Percentiles rank a stretch among this genome's conserved stretches.
Conservation (phyloP, 805 yeast species). For the Candida multigemmis region DNA sequence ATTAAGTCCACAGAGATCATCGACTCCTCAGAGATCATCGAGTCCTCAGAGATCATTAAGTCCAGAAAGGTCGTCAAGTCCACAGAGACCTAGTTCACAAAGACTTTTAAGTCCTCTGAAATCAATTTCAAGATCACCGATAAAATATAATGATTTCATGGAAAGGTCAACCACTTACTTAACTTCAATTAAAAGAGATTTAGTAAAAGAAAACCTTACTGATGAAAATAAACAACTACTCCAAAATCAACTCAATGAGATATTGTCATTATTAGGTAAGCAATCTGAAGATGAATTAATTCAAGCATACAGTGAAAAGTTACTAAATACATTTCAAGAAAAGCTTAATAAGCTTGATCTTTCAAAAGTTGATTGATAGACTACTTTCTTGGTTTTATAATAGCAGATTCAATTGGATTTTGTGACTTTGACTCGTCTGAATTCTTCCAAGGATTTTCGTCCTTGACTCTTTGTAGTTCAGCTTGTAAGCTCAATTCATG, state of each 20-base stretch:
- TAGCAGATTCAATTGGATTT: slow-evolving; percentile 30
- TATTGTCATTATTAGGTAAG: background rate
- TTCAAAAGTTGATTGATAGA: slow-evolving; percentile 2
- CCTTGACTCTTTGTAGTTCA: slow-evolving; percentile 20
- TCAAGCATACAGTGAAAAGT: slow-evolving; percentile 28
- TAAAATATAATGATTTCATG: slow-evolving; percentile 3
- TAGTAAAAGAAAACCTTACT: background rate
- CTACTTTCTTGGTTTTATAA: slow-evolving; percentile 25
- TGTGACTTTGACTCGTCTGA: no score
- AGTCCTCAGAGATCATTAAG: background rate
- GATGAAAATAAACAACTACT: slow-evolving; percentile 1
- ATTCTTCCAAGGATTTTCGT: slow-evolving; percentile 2
- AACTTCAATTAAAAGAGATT: background rate
- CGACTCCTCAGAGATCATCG: background rate
- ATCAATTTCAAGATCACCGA: background rate
- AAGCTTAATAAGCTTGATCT: slow-evolving; percentile 10
- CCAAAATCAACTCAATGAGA: slow-evolving; percentile 5
- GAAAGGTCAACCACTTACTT: slow-evolving; percentile 7
- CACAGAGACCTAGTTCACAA: no score
- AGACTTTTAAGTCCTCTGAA: no score
- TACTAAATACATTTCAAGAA: slow-evolving; percentile 17
- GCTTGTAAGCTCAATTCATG: slow-evolving; percentile 18
- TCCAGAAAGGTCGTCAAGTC: no score
- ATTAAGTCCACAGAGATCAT: background rate
- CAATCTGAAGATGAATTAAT: slow-evolving; percentile 13